Percentiles rank a stretch among this genome's conserved stretches.
Conservation (phyloP, 140 eudicot genomes). For the Bidens hawaiensis region DNA sequence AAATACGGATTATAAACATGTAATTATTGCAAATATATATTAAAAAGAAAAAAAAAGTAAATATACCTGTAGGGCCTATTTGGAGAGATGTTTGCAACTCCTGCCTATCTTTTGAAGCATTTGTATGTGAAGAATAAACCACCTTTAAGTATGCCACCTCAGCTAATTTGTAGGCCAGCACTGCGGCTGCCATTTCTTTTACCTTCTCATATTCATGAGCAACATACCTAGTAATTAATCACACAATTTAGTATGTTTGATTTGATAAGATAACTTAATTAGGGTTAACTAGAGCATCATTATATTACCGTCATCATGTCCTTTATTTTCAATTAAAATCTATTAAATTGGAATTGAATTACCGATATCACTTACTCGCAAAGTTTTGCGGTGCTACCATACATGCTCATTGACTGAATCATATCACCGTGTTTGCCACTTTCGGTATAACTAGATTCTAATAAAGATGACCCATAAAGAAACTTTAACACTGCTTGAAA, state of each 20-base stretch:
- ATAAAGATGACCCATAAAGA: constrained; percentile 76
- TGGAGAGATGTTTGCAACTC: constrained; percentile 77
- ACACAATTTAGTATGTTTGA: no score
- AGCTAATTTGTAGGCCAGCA: constrained; percentile 90
- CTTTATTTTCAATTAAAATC: background rate
- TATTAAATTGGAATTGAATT: no score
- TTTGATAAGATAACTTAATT: background rate
- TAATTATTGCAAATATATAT: background rate
- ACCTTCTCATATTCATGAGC: constrained; percentile 86
- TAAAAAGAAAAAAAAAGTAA: background rate
- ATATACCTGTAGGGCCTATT: constrained; percentile 60
- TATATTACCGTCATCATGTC: background rate
- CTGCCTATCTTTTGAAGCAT: constrained; percentile 57
- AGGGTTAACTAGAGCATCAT: background rate
- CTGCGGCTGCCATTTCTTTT: constrained; percentile 83
- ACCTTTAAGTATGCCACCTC: constrained; percentile 92
- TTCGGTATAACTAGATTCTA: constrained; percentile 60
- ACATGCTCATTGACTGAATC: constrained; percentile 58
- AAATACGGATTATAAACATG: background rate
- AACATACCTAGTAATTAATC: constrained; percentile 53
- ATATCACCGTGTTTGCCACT: constrained; percentile 55
- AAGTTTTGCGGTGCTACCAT: constrained; percentile 79
- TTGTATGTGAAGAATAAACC: constrained; percentile 52
- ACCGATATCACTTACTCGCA: constrained; percentile 55
- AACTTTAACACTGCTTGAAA: constrained; percentile 84